Conservation (phyloP, 2,329 filamentous ascomycete genomes). For the Ophiosphaerella herpotricha region DNA sequence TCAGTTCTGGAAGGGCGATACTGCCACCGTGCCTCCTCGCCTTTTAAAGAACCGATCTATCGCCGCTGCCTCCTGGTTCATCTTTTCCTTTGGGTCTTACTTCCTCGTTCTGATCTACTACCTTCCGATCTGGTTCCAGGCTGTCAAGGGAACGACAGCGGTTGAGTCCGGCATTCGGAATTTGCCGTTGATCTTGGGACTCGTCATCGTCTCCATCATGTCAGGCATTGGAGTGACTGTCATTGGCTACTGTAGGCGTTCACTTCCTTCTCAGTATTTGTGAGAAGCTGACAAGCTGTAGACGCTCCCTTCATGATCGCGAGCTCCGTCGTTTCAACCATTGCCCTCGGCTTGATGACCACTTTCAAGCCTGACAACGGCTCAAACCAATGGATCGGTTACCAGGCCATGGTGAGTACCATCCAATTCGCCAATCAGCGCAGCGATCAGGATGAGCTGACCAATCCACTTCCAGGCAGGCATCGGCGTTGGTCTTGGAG, state of each 20-base stretch:
- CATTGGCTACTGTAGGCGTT: no score
- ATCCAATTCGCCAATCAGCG: background rate
- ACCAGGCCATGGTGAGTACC: background rate
- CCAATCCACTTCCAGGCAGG: background rate
- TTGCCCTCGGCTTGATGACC: background rate
- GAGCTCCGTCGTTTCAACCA: background rate
- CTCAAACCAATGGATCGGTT: background rate
- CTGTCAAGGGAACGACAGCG: background rate
- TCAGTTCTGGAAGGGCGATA: conserved; percentile 20
- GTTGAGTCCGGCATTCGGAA: background rate
- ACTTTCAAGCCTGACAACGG: background rate
- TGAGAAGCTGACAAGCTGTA: no score
- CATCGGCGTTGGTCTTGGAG: background rate
- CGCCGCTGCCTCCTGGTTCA: no score
- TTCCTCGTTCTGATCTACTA: background rate
- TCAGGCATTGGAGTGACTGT: background rate
- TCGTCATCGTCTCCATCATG: background rate
- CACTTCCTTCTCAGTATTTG: no score
- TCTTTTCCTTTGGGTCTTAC: no score
- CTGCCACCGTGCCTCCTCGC: conserved; percentile 15
- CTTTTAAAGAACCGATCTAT: no score
- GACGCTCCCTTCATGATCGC: background rate
- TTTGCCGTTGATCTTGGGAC: background rate
- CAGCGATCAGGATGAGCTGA: no score
- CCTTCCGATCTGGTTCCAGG: background rate